These are phyloP conservation scores for Aspergillus fumigatus DNA, from an alignment of 2,329 filamentous ascomycete genomes.

Conservation along the genomic window DNA sequence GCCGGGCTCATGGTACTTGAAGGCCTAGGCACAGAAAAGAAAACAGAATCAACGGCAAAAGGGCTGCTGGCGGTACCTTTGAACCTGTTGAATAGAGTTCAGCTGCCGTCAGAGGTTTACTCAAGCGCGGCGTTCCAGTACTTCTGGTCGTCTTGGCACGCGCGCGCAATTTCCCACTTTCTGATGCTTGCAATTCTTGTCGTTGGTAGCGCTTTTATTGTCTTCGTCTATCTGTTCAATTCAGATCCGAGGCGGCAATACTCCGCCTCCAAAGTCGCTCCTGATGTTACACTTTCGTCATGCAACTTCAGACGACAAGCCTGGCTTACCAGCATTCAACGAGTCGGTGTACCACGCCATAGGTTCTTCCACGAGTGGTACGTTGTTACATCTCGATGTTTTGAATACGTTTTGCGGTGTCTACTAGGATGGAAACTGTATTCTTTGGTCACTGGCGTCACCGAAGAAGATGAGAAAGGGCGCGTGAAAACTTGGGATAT, in stretches of 20 bases:
- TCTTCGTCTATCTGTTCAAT: conserved; percentile 54
- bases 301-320: conserved; percentile 82
- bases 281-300: conserved; percentile 53
- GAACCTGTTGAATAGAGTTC: conserved; percentile 47
- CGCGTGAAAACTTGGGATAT: conserved; percentile 90
- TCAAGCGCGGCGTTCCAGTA: conserved; percentile 20
- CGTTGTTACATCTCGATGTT: conserved; percentile 71
- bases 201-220: conserved; percentile 52
- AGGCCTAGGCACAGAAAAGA: conserved; percentile 66
- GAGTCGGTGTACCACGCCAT: conserved; percentile 84
- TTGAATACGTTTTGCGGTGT: conserved; percentile 76
- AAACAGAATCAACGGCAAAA: conserved; percentile 57
- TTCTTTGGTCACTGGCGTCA: conserved; percentile 72
- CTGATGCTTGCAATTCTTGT: conserved; percentile 50
- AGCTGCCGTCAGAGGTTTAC: conserved; percentile 20
- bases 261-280: conserved; percentile 33
- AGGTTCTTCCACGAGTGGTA: conserved; percentile 81
- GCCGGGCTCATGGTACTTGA: conserved; percentile 90
- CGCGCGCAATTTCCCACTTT: conserved; percentile 38
- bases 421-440: conserved; percentile 73
- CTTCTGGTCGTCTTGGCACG: conserved; percentile 36
- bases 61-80: conserved; percentile 64
- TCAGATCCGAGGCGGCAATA: conserved; percentile 54
- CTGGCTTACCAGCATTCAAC: conserved; percentile 90
- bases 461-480: conserved; percentile 77